Percentiles rank a stretch among this genome's conserved stretches.
Evolutionary conservation across 352 stramenopile species (phyloP).

Genomic region (Globisporangium abappressorium): DNA sequence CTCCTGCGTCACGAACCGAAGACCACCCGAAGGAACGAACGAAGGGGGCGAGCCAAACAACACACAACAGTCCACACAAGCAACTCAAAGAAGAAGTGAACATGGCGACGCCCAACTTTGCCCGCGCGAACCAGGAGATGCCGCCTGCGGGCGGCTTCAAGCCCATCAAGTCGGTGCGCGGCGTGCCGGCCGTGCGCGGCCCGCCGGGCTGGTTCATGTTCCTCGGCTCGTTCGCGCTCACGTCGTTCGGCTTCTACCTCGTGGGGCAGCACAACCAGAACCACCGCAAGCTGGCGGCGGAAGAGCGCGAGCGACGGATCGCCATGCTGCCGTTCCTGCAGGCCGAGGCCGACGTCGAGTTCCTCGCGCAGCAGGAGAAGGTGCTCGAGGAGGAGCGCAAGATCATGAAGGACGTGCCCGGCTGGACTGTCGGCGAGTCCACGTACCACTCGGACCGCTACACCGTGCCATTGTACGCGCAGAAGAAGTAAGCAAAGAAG

Average conservation of each 20-base stretch:
- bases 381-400: conserved; percentile 90
- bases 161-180: conserved; percentile 59
- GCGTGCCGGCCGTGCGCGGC: conserved; percentile 59
- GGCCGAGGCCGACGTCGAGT: conserved; percentile 93
- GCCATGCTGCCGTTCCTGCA: conserved; percentile 93
- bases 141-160: conserved; percentile 76
- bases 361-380: conserved; percentile 82
- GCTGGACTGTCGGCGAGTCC: conserved; percentile 87
- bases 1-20: conserved; percentile 5
- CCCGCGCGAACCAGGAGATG: conserved; percentile 78
- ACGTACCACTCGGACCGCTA: conserved; percentile 89
- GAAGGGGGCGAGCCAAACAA: conserved; percentile 5
- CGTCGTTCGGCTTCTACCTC: conserved; percentile 71
- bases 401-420: conserved; percentile 95
- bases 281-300: conserved; percentile 54
- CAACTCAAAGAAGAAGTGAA: conserved; percentile 1
- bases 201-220: conserved; percentile 81
- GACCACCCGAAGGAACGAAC: conserved; percentile 3
- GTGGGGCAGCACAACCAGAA: conserved; percentile 79
- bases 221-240: conserved; percentile 65
- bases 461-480: conserved; percentile 72
- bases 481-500: conserved; percentile 53
- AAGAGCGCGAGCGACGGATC: conserved; percentile 92
- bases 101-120: conserved; percentile 85
- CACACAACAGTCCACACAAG: conserved; percentile 4